Base-by-base conservation (phyloP, 306 rosid species). In the Quercus gilva region DNA sequence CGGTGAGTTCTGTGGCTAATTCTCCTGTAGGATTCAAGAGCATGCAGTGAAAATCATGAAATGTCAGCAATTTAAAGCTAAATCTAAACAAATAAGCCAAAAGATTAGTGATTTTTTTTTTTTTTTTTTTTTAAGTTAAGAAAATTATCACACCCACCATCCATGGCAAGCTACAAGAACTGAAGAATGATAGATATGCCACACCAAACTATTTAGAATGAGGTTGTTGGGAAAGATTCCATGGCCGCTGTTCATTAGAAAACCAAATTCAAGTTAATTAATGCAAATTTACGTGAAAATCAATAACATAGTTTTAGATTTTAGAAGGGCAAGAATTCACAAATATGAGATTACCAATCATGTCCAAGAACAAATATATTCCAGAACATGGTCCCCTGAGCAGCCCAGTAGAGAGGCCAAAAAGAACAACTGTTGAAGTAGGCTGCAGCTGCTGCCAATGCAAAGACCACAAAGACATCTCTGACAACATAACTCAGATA, bases 361-460 rank as follows among this genome's bases (percentile, higher is more conserved):
- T 95, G 98, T 14, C 99, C 98, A 28, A 95, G 93, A 75, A 95
- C 99, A 83, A 95, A 95, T 3, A 91, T 73, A 73, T 97, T 97
- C 99, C 99, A 95, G 83, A 95, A 95, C 98, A 95, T 88, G 64
- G 98, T 91, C 18, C 99, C 99, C 68, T 95, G 98, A 68, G 88
- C 85, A 67, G 75, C 63, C 99, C 97, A 93, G 37, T 93, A 95
- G 49, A 93, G 5, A 0, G 91, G 94, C 94, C 97, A 93, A 43
- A 87, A 71, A 75, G 86, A 67, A 92, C 90, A 89, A 67, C 15
- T 75, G 25, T 88, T 71, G 55, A 89, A 71, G 49, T 58, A 53
- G 78, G 88, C 55, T 43, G 94, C 96, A 6, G 84, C 77, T 49
- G 86, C 87, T 0, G 83, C 43, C 76, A 95, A 78, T 55, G 89